Evolutionary conservation across 345 rosid species (phyloP), one percentile per base, ranked within the genome.

Genomic region (Dipteronia sinensis): DNA sequence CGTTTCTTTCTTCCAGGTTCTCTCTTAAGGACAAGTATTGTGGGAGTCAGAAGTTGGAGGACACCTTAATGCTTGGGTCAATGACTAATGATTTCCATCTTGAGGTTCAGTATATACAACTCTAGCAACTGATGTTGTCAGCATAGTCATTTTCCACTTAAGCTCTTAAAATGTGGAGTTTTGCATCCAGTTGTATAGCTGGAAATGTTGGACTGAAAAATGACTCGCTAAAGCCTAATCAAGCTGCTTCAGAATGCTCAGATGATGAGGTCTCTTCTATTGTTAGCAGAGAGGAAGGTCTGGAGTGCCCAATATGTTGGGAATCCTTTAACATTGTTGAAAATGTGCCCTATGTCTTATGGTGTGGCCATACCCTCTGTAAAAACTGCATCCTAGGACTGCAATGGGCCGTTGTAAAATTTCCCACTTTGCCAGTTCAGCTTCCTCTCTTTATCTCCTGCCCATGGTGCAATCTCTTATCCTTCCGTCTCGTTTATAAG

Each of bases 331-430:
- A 95, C 77, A 87, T 93, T 1, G 98, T 95, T n/a, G 98, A 95
- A 71, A 95, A 95, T 29, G 91, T 95, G 76, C 98, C 98, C 0
- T 90, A 90, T 56, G 97, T 93, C 72, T 71, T 93, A 70, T 93
- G 98, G 98, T 95, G 98, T 22, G 98, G 98, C 25, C 98, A 95
- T 71, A 90, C 98, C 0, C 88, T 95, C 13, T 95, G 98, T 81
- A 92, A 92, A 80, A 92, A 90, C 83, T 93, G 98, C 83, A 83
- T 95, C 71, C 82, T 92, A 19, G 97, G 93, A 72, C 90, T 95
- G 67, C 95, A 92, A 15, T 86, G 91, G 89, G 94, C 95, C 10
- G 88, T 88, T 31, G 88, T 92, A 76, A 93, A 92, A 65, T 84
- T 90, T 56, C 99, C 96, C 1, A 83, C 97, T 0, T 83, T 90